phyloP scores from a whole-genome alignment of 2,329 filamentous ascomycete species.

The Cryphonectria japonica region DNA sequence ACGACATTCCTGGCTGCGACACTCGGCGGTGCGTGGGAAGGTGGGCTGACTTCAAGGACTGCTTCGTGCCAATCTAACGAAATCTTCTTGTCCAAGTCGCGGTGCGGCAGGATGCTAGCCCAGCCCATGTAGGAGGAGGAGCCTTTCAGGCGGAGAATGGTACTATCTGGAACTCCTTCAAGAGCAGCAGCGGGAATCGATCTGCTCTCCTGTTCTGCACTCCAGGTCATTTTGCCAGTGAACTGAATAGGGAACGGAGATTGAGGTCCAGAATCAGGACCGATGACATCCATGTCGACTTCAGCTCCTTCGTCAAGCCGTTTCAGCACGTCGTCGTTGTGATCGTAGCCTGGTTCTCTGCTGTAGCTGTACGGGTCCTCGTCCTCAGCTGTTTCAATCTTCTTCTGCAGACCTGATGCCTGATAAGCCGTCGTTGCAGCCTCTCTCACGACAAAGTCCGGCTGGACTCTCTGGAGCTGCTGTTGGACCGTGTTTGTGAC shows the following conservation, averaged over 20 bases:
- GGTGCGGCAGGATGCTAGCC: slow-evolving; percentile 50
- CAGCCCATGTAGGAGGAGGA: slow-evolving; percentile 67
- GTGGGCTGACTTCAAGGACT: slow-evolving; percentile 60
- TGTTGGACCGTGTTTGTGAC: slow-evolving; percentile 48
- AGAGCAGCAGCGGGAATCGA: slow-evolving; percentile 60
- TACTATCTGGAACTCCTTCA: slow-evolving; percentile 52
- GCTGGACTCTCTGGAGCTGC: slow-evolving; percentile 43
- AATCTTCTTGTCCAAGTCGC: slow-evolving; percentile 37
- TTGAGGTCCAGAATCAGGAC: slow-evolving; percentile 54
- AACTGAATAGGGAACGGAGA: slow-evolving; percentile 59
- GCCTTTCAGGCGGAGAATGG: slow-evolving; percentile 59
- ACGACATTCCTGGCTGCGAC: slow-evolving; percentile 56
- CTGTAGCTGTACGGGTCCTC: slow-evolving; percentile 38
- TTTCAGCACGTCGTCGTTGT: slow-evolving; percentile 34
- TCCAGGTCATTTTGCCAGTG: slow-evolving; percentile 49
- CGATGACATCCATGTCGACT: slow-evolving; percentile 43
- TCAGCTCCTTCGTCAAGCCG: slow-evolving; percentile 34
- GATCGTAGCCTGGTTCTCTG: slow-evolving; percentile 40
- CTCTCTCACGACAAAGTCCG: slow-evolving; percentile 43
- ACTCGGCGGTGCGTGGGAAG: slow-evolving; percentile 48
- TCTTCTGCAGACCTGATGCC: slow-evolving; percentile 37
- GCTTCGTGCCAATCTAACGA: slow-evolving; percentile 60
- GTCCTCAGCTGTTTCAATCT: slow-evolving; percentile 42
- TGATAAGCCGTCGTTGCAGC: slow-evolving; percentile 47
- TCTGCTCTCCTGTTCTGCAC: slow-evolving; percentile 45